Evolutionary conservation across 2,329 filamentous ascomycete genomes (phyloP).

Genomic region (Penicillium sumatraense): DNA sequence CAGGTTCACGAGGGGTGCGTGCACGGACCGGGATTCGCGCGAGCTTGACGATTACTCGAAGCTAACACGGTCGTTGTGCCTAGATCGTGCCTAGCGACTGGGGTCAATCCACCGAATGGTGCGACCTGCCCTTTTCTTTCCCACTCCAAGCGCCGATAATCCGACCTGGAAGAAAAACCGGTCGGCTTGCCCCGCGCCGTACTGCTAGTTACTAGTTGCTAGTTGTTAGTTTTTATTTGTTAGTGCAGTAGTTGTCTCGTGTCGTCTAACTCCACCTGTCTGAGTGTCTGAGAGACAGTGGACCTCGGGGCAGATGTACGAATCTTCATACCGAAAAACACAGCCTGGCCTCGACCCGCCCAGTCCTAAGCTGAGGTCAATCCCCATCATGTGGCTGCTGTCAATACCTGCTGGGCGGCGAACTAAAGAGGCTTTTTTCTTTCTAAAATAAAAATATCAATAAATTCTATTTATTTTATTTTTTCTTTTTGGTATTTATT

Average conservation of each 20-base stretch:
- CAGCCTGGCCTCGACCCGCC: slow-evolving; percentile 19
- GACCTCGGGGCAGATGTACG: slow-evolving; percentile 4
- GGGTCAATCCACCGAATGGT: slow-evolving; percentile 4
- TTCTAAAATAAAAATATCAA: not conserved
- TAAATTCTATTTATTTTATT: not conserved
- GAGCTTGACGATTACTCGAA: slow-evolving; percentile 22
- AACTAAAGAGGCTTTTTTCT: slow-evolving; percentile 10
- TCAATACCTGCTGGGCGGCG: slow-evolving; percentile 12
- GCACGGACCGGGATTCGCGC: slow-evolving; percentile 23
- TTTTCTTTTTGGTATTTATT: slow-evolving; percentile 29
- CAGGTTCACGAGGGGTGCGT: slow-evolving; percentile 15
- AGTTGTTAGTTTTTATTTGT: too few species aligned
- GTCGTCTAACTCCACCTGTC: slow-evolving; percentile 10
- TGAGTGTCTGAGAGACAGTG: slow-evolving; percentile 3
- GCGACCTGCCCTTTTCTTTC: slow-evolving; percentile 1
- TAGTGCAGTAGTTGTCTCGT: not conserved
- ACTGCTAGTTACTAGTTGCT: too few species aligned
- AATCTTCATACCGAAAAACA: slow-evolving; percentile 2
- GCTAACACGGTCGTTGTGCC: slow-evolving; percentile 21
- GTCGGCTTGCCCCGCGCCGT: slow-evolving; percentile 5
- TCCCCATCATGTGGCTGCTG: slow-evolving; percentile 26
- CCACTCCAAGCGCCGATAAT: slow-evolving; percentile 15
- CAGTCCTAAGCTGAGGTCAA: slow-evolving; percentile 15
- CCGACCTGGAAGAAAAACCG: slow-evolving; percentile 11
- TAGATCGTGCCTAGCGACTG: slow-evolving; percentile 24